Conservation (phyloP, 768 basidiomycete genomes). For the Crucibulum laeve region DNA sequence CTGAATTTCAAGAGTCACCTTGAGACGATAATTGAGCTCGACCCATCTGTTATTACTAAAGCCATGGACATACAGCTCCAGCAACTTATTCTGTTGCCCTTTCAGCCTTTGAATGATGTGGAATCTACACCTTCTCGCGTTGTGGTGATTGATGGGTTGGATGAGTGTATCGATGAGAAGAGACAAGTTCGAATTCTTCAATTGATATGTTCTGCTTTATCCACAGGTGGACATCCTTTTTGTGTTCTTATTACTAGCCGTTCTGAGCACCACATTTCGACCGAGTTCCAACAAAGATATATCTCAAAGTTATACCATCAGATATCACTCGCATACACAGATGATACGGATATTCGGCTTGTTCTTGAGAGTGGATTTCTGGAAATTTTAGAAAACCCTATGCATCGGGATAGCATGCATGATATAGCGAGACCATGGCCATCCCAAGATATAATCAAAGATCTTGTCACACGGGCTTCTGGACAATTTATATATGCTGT, state of each 20-base stretch:
- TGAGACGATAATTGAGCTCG: conserved; percentile 5
- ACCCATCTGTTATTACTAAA: conserved; percentile 11
- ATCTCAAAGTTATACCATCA: neutral
- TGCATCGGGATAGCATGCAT: neutral
- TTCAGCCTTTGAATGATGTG: neutral
- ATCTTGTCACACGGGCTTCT: conserved; percentile 14
- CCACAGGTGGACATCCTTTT: conserved; percentile 13
- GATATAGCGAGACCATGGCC: conserved; percentile 10
- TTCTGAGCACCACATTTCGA: conserved; percentile 17
- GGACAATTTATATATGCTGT: conserved; percentile 23
- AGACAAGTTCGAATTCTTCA: conserved; percentile 10
- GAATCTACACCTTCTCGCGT: neutral
- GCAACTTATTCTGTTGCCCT: conserved; percentile 11
- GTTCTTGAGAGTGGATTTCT: neutral
- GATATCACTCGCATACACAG: neutral
- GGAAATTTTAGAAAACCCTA: neutral
- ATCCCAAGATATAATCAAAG: conserved; percentile 9
- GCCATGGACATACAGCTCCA: conserved; percentile 11
- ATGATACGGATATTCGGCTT: neutral
- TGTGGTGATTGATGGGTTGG: conserved; percentile 20
- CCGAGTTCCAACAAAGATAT: neutral
- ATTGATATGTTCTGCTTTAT: conserved; percentile 3
- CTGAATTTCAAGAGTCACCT: conserved; percentile 5
- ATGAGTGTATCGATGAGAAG: conserved; percentile 17
- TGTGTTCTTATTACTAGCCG: conserved; percentile 21